These are phyloP conservation scores for Ogataea parapolymorpha DNA, from an alignment of 805 yeast species.

Conservation along the genomic window DNA sequence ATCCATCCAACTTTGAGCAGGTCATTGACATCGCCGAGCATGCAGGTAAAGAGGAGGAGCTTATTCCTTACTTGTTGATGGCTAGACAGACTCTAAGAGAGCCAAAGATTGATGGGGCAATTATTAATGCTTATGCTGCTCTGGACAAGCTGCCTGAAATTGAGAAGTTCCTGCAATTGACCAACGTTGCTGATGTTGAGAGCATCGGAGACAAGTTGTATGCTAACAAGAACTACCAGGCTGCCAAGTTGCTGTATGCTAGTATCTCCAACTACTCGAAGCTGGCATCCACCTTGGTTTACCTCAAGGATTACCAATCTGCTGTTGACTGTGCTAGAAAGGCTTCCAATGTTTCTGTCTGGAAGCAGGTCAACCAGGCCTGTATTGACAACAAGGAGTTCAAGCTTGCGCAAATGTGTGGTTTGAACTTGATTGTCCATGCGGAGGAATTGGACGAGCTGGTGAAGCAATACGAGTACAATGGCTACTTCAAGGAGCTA, in stretches of 20 bases:
- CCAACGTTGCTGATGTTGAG: slow-evolving; percentile 92
- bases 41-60: slow-evolving; percentile 94
- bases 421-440: slow-evolving; percentile 92
- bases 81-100: slow-evolving; percentile 91
- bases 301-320: slow-evolving; percentile 85
- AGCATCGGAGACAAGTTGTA: slow-evolving; percentile 88
- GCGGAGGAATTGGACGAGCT: slow-evolving; percentile 95
- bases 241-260: slow-evolving; percentile 84
- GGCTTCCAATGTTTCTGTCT: slow-evolving; percentile 87
- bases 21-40: slow-evolving; percentile 94
- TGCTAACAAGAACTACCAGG: slow-evolving; percentile 78
- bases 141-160: slow-evolving; percentile 73
- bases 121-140: slow-evolving; percentile 82
- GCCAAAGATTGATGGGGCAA: slow-evolving; percentile 88
- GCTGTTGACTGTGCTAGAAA: slow-evolving; percentile 99
- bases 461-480: slow-evolving; percentile 79
- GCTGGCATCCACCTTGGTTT: slow-evolving; percentile 94
- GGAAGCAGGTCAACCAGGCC: slow-evolving; percentile 97
- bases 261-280: slow-evolving; percentile 92
- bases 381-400: slow-evolving; percentile 94
- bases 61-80: slow-evolving; percentile 80
- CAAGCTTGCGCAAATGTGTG: slow-evolving; percentile 97
- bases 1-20: slow-evolving; percentile 83
- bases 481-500: slow-evolving; percentile 89
- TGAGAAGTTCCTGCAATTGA: slow-evolving; percentile 75